A percentile compares a stretch with the other conserved stretches of the same genome.
Evolutionary conservation across 108 stramenopile genomes (phyloP).

Genomic region (Aureococcus anophagefferens): DNA sequence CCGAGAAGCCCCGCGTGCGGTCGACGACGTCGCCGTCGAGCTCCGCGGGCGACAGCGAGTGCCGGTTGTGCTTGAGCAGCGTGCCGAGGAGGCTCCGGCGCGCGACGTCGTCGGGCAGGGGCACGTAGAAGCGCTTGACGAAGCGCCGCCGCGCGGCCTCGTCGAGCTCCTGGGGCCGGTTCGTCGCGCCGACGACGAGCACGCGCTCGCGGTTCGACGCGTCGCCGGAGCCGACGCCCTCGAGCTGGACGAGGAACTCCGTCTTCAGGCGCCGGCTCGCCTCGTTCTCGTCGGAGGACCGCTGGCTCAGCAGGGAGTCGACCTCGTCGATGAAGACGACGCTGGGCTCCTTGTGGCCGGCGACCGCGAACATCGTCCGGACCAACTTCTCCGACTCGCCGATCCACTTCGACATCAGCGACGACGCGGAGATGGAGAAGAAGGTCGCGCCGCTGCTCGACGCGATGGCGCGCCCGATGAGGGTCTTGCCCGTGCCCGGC

Average conservation of each 20-base stretch:
- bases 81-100: conserved; percentile 59
- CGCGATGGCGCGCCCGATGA: conserved; percentile 98
- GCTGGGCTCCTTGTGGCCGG: conserved; percentile 73
- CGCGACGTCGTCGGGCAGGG: conserved; percentile 71
- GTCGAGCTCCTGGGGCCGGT: conserved; percentile 94
- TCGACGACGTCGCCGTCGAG: conserved; percentile 60
- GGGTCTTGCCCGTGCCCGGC: conserved; percentile 85
- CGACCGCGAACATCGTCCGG: conserved; percentile 88
- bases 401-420: conserved; percentile 97
- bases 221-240: conserved; percentile 64
- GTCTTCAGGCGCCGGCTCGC: conserved; percentile 86
- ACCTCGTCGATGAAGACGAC: conserved; percentile 95
- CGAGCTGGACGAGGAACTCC: conserved; percentile 83
- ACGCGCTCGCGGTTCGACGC: conserved; percentile 62
- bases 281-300: conserved; percentile 82
- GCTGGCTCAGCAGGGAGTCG: conserved; percentile 81
- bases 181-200: conserved; percentile 92
- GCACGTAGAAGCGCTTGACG: conserved; percentile 79
- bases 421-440: conserved; percentile 93
- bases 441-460: conserved; percentile 91
- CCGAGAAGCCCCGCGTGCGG: conserved; percentile 71
- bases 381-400: conserved; percentile 98
- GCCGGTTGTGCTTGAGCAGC: conserved; percentile 70
- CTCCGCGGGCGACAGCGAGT: conserved; percentile 54
- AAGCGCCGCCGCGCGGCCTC: conserved; percentile 91